Base-by-base conservation (phyloP, 1,284 basidiomycete genomes). In the Trametes versicolor region DNA sequence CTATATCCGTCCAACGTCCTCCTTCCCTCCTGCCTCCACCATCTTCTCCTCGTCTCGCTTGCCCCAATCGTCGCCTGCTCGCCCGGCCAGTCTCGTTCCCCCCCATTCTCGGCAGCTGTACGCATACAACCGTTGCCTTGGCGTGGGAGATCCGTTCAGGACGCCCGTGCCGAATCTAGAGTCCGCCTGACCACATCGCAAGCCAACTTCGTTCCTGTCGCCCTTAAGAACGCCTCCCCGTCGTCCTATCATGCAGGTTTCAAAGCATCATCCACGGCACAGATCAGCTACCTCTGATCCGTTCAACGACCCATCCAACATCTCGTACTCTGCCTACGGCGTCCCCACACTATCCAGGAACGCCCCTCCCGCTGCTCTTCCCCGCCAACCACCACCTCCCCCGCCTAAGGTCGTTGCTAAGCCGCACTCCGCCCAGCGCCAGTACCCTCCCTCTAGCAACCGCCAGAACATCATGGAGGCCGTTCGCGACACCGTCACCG, bases 401-500 rank as follows among this genome's bases (percentile, higher is more conserved):
- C 81, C 83, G 56, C 77, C 79, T 58, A 80, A 83, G 75, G 67
- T 70, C 58, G 65, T 71, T 60, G 50, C 74, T 64, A 78, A 76
- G 72, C 49, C 72, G 15, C 64, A 75, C 55, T 54, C 73, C 49
- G 65, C 75, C 56, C 75, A 58, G 63, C 66, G 56, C 53, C 68
- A 58, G 57, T 63, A 62, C 21, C 64, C 62, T 21, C 75, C 61
- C 67, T 51, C 54, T 68, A 68, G 58, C 78, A 77, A 69, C 75
- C 73, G 64, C 57, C 75, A 80, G 70, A 77, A 76, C 74, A 83
- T 90, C 74, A 76, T 82, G 64, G 85, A 90, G 39, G 86, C 90
- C 39, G 85, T 91, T 69, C 82, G 86, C 66, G 88, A 92, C 62
- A 87, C 89, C 53, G 88, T 91, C 43, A 82, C 79, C 61, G 73